Evolutionary conservation across 768 basidiomycete genomes (phyloP).

Genomic region (Amanita inopinata): DNA sequence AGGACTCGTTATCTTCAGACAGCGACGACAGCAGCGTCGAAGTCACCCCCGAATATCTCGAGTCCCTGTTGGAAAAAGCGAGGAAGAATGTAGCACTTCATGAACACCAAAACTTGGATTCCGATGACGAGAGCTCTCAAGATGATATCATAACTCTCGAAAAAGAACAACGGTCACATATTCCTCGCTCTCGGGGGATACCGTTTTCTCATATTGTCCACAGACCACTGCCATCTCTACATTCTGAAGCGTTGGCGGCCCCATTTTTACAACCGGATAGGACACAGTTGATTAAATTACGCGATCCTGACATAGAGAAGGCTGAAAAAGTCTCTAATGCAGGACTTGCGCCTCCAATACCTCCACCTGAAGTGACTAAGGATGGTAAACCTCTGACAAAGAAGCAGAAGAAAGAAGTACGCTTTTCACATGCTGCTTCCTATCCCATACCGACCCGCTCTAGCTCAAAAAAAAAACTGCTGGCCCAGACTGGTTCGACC

Average conservation of each 20-base stretch:
- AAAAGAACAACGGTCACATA: conserved; percentile 30
- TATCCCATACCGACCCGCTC: conserved; percentile 1
- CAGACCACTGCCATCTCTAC: conserved; percentile 53
- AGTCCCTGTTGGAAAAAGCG: conserved; percentile 55
- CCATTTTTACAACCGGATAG: conserved; percentile 52
- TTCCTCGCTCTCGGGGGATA: too few species aligned
- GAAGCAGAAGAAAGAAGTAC: conserved; percentile 61
- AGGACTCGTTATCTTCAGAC: conserved; percentile 19
- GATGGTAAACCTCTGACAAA: conserved; percentile 63
- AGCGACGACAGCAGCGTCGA: conserved; percentile 36
- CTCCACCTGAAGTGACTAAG: conserved; percentile 49
- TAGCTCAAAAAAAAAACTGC: conserved; percentile 67
- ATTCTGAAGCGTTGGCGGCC: conserved; percentile 54
- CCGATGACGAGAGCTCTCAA: conserved; percentile 22
- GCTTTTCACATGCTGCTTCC: conserved; percentile 11
- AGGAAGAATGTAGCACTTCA: conserved; percentile 34
- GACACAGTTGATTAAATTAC: conserved; percentile 35
- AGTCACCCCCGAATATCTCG: conserved; percentile 49
- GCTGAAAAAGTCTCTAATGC: conserved; percentile 38
- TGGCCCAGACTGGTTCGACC: conserved; percentile 80
- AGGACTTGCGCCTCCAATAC: conserved; percentile 51
- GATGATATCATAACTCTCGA: conserved; percentile 49
- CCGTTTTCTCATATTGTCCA: background rate
- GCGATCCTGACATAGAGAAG: conserved; percentile 53
- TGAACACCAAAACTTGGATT: conserved; percentile 18